Base-by-base conservation (phyloP, 129 eudicot species). In the Logfia minima region DNA sequence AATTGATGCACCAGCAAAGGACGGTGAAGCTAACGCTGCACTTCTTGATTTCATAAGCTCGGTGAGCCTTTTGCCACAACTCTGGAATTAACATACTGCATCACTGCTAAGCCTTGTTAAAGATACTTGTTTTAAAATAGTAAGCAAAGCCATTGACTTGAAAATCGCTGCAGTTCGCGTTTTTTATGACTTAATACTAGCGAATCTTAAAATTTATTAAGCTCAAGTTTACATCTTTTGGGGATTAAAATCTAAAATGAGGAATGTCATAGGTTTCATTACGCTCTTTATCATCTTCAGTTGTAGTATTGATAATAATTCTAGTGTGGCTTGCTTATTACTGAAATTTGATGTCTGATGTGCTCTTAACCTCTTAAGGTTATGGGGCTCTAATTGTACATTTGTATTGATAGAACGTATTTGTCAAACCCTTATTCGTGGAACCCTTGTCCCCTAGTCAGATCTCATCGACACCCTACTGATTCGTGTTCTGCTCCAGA, bases 21-120 rank as follows among this genome's bases (percentile, higher is more conserved):
- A 93, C 66, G 98, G 98, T 5, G 98, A 93, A 91, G 97, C 98
- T 68, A 93, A 93, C 68, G 91, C 98, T 31, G 97, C 98, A 23
- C 96, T 93, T 77, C 87, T 93, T 32, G 92, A 89, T 61, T 93
- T 74, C 78, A 90, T 93, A 35, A 93, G 97, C 91, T 85, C 96
- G 31, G 98, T 93, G 82, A 70, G 83, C 79, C 37, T 41, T 72
- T 53, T 58, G 37, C 39, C 74, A 32, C 55, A 23, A 71, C 19
- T 18, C 26, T 48, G 24, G 45, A 5, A n/a, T 55, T 58, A 28
- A 70, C 21, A 24, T 70, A 58, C 69, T 59, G 76, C 64, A 60
- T 5, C 55, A 67, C 35, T 24, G 11, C 39, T 55, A 23, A 34
- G 56, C 56, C 75, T 35, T 77, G 53, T 52, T 22, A 51, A 52